phyloP scores from a whole-genome alignment of 306 rosid species.

The Medicago ruthenica region DNA sequence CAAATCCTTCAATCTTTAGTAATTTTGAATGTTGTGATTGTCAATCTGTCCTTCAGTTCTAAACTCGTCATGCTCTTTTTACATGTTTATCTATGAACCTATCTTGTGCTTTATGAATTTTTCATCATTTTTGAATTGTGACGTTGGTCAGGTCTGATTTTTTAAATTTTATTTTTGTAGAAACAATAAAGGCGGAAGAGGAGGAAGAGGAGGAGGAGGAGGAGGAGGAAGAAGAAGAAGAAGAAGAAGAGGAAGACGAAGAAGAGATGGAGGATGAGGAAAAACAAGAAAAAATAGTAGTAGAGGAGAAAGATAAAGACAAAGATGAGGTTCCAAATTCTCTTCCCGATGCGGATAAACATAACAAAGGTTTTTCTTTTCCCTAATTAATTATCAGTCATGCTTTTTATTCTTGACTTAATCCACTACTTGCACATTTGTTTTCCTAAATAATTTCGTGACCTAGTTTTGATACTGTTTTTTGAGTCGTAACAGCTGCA shows the following conservation, averaged over 20 bases:
- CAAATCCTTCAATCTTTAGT: neutral
- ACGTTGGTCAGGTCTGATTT: neutral
- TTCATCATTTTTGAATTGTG: conserved; percentile 4
- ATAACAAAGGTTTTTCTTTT: conserved; percentile 46
- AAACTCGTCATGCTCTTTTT: neutral
- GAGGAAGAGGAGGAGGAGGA: conserved; percentile 24
- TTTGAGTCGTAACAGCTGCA: neutral
- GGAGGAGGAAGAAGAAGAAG: neutral
- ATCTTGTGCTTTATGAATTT: neutral
- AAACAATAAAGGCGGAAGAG: neutral
- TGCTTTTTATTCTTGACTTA: conserved; percentile 17
- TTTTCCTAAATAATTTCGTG: neutral
- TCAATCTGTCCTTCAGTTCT: neutral
- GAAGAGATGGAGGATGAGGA: neutral
- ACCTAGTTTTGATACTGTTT: conserved; percentile 15
- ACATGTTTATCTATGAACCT: conserved; percentile 1
- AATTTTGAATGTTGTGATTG: neutral
- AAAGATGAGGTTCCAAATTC: conserved; percentile 40
- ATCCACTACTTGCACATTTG: neutral
- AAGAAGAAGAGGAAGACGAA: neutral
- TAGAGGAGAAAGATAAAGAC: conserved; percentile 35
- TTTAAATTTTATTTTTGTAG: neutral
- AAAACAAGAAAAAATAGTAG: neutral
- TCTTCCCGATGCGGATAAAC: conserved; percentile 32
- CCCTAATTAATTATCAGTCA: neutral